phyloP scores from a whole-genome alignment of 208 protist species.

The Acanthamoeba rhysodes region DNA sequence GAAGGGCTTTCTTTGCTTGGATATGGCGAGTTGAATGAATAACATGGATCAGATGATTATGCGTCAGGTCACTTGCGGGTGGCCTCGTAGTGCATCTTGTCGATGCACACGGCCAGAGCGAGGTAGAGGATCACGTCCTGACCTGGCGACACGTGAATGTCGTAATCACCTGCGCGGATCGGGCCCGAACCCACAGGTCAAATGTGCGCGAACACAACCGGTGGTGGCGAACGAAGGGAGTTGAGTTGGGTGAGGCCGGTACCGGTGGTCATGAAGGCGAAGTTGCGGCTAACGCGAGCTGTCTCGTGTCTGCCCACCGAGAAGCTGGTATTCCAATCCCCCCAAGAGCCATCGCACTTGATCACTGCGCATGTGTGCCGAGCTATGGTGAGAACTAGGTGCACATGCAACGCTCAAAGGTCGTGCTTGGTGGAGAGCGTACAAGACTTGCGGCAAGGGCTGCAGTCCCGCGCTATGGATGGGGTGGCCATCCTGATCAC shows the following conservation, averaged over 20 bases:
- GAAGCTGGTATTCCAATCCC: conserved; percentile 49
- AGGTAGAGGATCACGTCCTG: conserved; percentile 50
- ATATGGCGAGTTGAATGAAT: no score
- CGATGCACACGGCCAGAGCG: conserved; percentile 43
- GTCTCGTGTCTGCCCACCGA: not conserved
- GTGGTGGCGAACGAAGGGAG: not conserved
- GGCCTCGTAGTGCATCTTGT: conserved; percentile 71
- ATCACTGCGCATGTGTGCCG: not conserved
- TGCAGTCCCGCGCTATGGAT: not conserved
- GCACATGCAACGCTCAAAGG: not conserved
- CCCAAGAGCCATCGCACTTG: conserved; percentile 61
- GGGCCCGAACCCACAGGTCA: no score
- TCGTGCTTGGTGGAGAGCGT: not conserved
- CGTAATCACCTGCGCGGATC: conserved; percentile 27
- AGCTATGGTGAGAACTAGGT: not conserved
- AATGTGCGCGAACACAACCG: not conserved
- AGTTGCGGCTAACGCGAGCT: conserved; percentile 49
- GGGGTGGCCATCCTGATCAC: conserved; percentile 46
- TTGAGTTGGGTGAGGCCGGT: not conserved
- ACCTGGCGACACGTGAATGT: not conserved
- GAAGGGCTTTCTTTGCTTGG: no score
- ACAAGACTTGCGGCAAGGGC: conserved; percentile 35
- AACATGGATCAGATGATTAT: no score
- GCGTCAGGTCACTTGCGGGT: not conserved
- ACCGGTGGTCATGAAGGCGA: conserved; percentile 64